Evolutionary conservation across 306 rosid genomes (phyloP).

Genomic region (Ochetophila trinervis): DNA sequence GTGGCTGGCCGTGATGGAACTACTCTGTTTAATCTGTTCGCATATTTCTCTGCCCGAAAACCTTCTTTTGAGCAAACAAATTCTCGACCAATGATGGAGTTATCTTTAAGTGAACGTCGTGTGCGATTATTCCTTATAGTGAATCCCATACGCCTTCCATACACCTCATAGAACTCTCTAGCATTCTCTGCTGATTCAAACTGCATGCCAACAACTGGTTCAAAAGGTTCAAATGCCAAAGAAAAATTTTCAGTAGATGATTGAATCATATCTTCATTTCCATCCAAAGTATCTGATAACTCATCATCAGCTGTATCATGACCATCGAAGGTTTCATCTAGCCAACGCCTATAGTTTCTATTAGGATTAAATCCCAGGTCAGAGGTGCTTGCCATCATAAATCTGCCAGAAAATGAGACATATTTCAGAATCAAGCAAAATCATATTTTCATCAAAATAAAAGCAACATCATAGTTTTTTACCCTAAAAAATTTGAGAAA

Average conservation of each 20-base stretch:
- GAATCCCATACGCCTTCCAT: slow-evolving; percentile 23
- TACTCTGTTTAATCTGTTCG: not conserved
- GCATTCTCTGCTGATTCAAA: slow-evolving; percentile 23
- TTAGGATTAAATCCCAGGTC: slow-evolving; percentile 7
- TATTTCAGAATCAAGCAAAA: not conserved
- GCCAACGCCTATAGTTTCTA: slow-evolving; percentile 22
- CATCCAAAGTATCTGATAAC: slow-evolving; percentile 11
- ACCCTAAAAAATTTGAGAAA: too few species aligned
- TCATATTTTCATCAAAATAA: not conserved
- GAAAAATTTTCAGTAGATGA: slow-evolving; percentile 14
- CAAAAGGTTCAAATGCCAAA: slow-evolving; percentile 14
- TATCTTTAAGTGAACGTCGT: slow-evolving; percentile 24
- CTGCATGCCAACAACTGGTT: slow-evolving; percentile 21
- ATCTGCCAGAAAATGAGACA: slow-evolving; percentile 7
- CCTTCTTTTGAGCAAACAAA: slow-evolving; percentile 28
- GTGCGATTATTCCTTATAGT: slow-evolving; percentile 22
- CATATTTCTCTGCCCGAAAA: slow-evolving; percentile 11
- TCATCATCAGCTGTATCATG: slow-evolving; percentile 22
- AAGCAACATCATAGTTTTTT: not conserved
- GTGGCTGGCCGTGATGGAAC: slow-evolving; percentile 9
- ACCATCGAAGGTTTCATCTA: slow-evolving; percentile 18
- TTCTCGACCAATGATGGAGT: slow-evolving; percentile 26
- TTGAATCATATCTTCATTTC: slow-evolving; percentile 15
- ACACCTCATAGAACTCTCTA: slow-evolving; percentile 21
- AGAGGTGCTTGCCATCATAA: slow-evolving; percentile 21